Evolutionary conservation across 352 stramenopile genomes (phyloP).

Genomic region (Pythium sp.): DNA sequence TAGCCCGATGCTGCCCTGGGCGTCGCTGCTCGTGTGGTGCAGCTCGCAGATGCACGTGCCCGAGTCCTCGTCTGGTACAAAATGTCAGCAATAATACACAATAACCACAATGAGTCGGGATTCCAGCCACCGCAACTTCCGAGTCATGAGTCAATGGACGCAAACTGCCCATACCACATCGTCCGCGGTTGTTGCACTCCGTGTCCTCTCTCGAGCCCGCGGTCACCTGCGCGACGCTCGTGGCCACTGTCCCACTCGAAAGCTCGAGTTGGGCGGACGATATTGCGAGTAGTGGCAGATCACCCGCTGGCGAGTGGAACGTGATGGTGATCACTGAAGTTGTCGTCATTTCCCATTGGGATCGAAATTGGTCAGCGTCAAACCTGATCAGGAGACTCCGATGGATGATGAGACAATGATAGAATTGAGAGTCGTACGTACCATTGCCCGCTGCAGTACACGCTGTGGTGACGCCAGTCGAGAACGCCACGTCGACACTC

Average conservation of each 20-base stretch:
- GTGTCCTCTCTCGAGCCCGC: constrained; percentile 62
- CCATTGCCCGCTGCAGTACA: constrained; percentile 45
- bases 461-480: constrained; percentile 24
- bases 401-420: background rate
- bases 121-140: background rate
- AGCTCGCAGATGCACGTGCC: constrained; percentile 61
- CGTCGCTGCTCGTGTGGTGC: constrained; percentile 61
- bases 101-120: background rate
- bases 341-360: background rate
- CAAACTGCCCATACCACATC: constrained; percentile 40
- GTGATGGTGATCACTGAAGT: constrained; percentile 37
- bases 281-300: constrained; percentile 49
- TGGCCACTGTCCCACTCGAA: constrained; percentile 28
- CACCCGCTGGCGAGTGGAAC: constrained; percentile 65
- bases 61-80: constrained; percentile 46
- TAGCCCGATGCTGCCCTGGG: constrained; percentile 35
- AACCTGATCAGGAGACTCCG: background rate
- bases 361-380: background rate
- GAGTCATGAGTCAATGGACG: too few species aligned
- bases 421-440: constrained; percentile 16
- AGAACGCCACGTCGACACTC: constrained; percentile 43
- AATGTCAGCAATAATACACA: background rate
- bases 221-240: constrained; percentile 24
- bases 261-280: constrained; percentile 34
- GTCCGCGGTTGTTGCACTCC: constrained; percentile 76